Percentiles rank a stretch among this genome's conserved stretches.
phyloP scores from a whole-genome alignment of 2,329 filamentous ascomycete genomes.

The Hymenoscyphus salicellus region DNA sequence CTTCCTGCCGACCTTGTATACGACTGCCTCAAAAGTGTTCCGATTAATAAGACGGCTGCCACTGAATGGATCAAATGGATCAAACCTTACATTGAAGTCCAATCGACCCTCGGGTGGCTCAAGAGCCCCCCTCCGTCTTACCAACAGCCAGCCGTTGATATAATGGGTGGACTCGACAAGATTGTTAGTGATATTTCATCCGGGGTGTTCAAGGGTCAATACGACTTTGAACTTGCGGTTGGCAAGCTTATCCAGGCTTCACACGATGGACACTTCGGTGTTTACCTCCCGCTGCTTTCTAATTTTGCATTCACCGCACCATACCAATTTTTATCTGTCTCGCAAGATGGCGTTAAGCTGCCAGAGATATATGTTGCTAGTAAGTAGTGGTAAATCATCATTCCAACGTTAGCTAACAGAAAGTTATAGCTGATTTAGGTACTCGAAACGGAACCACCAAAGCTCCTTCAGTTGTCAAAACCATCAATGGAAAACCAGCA shows the following conservation, averaged over 20 bases:
- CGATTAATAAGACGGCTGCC: slow-evolving; percentile 1
- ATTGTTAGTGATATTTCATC: slow-evolving; percentile 4
- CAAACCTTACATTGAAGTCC: slow-evolving; percentile 3
- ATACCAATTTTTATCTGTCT: slow-evolving; percentile 12
- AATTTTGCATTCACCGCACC: not conserved
- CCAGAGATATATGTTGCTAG: slow-evolving; percentile 14
- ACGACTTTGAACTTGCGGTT: slow-evolving; percentile 18
- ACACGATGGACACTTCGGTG: slow-evolving; percentile 17
- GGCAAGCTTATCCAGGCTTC: slow-evolving; percentile 8
- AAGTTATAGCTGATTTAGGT: not conserved
- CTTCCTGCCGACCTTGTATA: slow-evolving; percentile 1
- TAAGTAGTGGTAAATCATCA: not conserved
- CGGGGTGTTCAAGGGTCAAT: slow-evolving; percentile 16
- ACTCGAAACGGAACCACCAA: not conserved
- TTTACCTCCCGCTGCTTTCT: not conserved
- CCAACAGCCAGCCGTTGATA: slow-evolving; percentile 12
- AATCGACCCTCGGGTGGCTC: slow-evolving; percentile 9
- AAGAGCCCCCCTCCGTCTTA: slow-evolving; percentile 16
- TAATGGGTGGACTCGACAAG: slow-evolving; percentile 13
- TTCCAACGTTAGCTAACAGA: not conserved
- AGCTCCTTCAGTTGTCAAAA: not conserved
- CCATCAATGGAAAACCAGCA: slow-evolving; percentile 7
- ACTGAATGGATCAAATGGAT: not conserved
- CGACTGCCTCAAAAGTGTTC: slow-evolving; percentile 5
- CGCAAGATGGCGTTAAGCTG: slow-evolving; percentile 12